phyloP scores from a whole-genome alignment of 2,329 filamentous ascomycete genomes.

The Fusarium clavum region DNA sequence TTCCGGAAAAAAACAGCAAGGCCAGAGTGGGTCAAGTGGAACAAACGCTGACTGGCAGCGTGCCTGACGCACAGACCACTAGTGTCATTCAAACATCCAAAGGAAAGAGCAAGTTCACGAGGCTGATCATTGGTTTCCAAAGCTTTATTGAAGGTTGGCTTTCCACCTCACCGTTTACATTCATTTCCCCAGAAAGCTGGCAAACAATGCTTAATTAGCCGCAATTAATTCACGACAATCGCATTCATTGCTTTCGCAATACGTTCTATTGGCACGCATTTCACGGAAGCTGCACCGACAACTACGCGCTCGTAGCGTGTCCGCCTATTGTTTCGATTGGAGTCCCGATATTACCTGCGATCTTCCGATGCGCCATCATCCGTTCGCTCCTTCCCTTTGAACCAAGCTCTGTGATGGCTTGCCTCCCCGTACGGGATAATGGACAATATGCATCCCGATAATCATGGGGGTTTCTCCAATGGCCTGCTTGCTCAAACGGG shows the following conservation, averaged over 20 bases:
- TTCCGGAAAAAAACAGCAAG: conserved; percentile 50
- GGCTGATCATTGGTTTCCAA: conserved; percentile 38
- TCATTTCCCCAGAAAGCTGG: conserved; percentile 20
- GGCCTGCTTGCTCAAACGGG: conserved; percentile 47
- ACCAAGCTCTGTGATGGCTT: conserved; percentile 49
- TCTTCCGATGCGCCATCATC: conserved; percentile 45
- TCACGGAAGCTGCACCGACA: conserved; percentile 1
- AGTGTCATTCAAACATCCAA: conserved; percentile 33
- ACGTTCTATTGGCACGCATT: background rate
- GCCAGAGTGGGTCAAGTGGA: conserved; percentile 40
- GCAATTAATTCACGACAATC: conserved; percentile 26
- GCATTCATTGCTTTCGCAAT: background rate
- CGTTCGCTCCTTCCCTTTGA: conserved; percentile 46
- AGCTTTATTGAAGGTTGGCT: conserved; percentile 12
- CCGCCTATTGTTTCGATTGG: conserved; percentile 12
- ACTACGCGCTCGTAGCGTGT: conserved; percentile 14
- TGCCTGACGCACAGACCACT: conserved; percentile 37
- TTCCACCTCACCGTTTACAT: conserved; percentile 36
- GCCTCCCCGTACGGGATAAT: conserved; percentile 47
- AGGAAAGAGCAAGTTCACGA: conserved; percentile 41
- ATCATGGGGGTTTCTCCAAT: conserved; percentile 50
- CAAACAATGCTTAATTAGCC: conserved; percentile 43
- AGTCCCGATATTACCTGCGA: conserved; percentile 8
- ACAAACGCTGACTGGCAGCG: conserved; percentile 44
- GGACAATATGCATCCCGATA: conserved; percentile 49